Evolutionary conservation across 2,329 filamentous ascomycete genomes (phyloP).

Genomic region (Camillea tinctor): DNA sequence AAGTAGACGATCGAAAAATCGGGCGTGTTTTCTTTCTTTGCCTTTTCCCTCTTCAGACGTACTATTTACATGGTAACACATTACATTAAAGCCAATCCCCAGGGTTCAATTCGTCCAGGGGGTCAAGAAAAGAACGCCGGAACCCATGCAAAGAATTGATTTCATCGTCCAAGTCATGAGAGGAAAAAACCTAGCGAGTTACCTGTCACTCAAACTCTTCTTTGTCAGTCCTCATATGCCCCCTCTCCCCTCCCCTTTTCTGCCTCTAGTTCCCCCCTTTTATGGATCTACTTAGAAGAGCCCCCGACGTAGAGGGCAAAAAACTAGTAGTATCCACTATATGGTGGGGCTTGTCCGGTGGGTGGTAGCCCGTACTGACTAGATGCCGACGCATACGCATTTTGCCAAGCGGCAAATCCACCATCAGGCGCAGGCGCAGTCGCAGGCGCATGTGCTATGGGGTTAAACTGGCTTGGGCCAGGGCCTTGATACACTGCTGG

Average conservation of each 20-base stretch:
- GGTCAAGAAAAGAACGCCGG: not conserved
- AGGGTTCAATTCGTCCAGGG: not conserved
- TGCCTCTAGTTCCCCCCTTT: no score
- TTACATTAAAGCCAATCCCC: not conserved
- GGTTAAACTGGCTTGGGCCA: constrained; percentile 26
- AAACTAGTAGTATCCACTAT: not conserved
- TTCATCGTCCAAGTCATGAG: not conserved
- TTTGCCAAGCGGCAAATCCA: constrained; percentile 25
- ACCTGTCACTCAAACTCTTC: not conserved
- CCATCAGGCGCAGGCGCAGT: constrained; percentile 15
- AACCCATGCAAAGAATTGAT: not conserved
- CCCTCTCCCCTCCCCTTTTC: not conserved
- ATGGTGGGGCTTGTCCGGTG: not conserved
- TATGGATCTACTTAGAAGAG: not conserved
- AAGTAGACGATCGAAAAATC: not conserved
- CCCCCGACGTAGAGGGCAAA: not conserved
- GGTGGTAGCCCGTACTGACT: constrained; percentile 1
- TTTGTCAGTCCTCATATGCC: not conserved
- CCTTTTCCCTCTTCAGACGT: not conserved
- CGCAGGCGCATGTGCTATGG: constrained; percentile 19
- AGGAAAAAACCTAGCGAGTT: not conserved
- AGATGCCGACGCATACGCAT: constrained; percentile 14
- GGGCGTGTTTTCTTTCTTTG: not conserved
- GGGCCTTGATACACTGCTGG: constrained; percentile 32
- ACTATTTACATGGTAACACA: not conserved